Base-by-base conservation (phyloP, 306 rosid species). In the Boehmeria nivea region DNA sequence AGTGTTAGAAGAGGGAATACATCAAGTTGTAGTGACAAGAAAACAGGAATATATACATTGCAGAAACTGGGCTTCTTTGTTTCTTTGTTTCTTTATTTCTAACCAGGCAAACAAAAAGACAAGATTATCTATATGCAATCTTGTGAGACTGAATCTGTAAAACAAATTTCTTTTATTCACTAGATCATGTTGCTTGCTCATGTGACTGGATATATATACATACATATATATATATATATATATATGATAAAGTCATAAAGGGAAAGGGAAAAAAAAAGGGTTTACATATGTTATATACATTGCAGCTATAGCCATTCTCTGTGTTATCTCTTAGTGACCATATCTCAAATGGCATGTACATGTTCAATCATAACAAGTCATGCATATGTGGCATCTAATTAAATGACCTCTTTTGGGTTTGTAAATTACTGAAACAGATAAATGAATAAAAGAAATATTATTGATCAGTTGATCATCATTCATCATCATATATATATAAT, bases 141-240 rank as follows among this genome's bases (percentile, higher is more conserved):
- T 34, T 34, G 62, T 43, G 61, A 53, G 31, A 43, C 54, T 64
- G n/a, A 18, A 58, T 9, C 40, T 11, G 16, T 46, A 20, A 14
- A 46, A 28, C 20, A 31, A 60, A 46, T 60, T 12, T 24, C 10
- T 14, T 15, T 3, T 25, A 16, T 58, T 23, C 49, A 16, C 36
- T 23, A 11, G 53, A 48, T 50, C 16, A 23, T 13, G 20, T 14
- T 24, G 4, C 20, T 25, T 4, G 21, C 37, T 50, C 55, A 15
- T 14, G 37, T 50, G 55, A 23, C 21, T 26, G 2, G 2, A 44
- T 44, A 18, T 2, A 43, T 43, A 3, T 43, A 10, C 11, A 1
- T 3, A 4, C 6, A 1, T 44, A 9, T 19, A 7, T 44, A 8
- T 44, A 44, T 16, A 17, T 18, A 18, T 44, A 17, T 44, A 44